A percentile compares a stretch with the other conserved stretches of the same genome.
Conservation (phyloP, 225 moss, liverwort and hornwort species). For the Pseudisothecium myosuroides region DNA sequence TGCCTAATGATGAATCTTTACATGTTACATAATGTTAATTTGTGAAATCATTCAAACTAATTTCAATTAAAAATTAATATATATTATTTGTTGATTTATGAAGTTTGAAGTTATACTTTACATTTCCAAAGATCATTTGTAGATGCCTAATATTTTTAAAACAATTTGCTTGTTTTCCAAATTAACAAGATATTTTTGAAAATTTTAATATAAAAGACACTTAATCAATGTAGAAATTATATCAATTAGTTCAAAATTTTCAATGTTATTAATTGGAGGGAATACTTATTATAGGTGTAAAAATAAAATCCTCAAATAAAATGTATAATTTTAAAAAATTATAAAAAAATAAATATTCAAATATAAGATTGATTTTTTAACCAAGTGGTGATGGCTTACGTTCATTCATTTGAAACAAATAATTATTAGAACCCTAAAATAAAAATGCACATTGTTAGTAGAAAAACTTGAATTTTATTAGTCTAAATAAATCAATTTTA, state of each 20-base stretch:
- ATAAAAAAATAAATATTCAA: background rate
- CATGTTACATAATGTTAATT: background rate
- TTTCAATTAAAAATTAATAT: background rate
- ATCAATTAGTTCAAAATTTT: background rate
- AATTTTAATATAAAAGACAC: background rate
- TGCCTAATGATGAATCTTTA: background rate
- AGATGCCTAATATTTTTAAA: background rate
- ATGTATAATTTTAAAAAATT: too few species aligned
- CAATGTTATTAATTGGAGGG: background rate
- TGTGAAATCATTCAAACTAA: background rate
- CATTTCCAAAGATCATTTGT: background rate
- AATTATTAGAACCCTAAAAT: background rate
- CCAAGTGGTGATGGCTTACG: background rate
- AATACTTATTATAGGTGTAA: too few species aligned
- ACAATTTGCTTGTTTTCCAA: background rate
- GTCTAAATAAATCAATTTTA: background rate
- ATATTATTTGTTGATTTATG: background rate
- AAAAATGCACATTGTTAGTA: background rate
- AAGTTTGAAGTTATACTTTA: too few species aligned
- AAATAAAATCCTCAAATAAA: background rate
- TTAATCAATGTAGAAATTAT: background rate
- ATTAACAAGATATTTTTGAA: background rate
- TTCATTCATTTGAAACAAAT: background rate
- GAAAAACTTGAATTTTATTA: accelerated
- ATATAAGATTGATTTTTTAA: background rate